Base-by-base conservation (phyloP, 1,284 basidiomycete species). In the Ceratobasidium sp. region DNA sequence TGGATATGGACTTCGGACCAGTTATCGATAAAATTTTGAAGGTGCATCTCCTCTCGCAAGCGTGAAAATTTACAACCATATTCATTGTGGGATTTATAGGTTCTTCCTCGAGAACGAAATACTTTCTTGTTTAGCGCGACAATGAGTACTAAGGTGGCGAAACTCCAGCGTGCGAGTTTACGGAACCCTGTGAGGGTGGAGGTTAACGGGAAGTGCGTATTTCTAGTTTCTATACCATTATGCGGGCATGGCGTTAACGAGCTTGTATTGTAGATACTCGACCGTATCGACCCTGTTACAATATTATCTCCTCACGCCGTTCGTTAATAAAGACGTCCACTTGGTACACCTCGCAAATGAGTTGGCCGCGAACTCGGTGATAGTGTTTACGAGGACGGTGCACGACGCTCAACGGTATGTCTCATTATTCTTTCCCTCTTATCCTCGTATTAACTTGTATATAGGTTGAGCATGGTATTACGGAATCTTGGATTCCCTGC, bases 121-220 rank as follows among this genome's bases (percentile, higher is more conserved):
- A 99, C 98, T 0, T 99, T 97, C 82, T 88, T 99, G 1, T 99
- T 98, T 86, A 98, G 96, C 17, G 98, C 98, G 0, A 99, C 98
- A 19, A 99, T 99, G 97, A 98, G 97, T 1, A 98, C 96, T 27
- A 99, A 99, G 84, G 96, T 99, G 11, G 96, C 95, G 29, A 99
- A 99, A 83, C 87, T 99, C 8, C 97, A 99, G 82, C 87, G 98
- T 73, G 97, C 98, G n/a, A 96, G 94, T 86, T 86, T 99, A 80
- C 90, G 90, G 69, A 98, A 98, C 82, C 98, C 98, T 7, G 90
- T 98, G n/a, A 89, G 95, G 77, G 91, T 99, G 7, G 96, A 99
- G 83, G 96, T 98, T 1, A 95, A 91, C 48, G 90, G 93, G 79
- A 99, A 98, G 94, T 96, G 81, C 79, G 91, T 83, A 14, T 41